Evolutionary conservation across 73 alveolate genomes (phyloP), one percentile per base, ranked within the genome.

Genomic region (Tetrahymena malaccensis): DNA sequence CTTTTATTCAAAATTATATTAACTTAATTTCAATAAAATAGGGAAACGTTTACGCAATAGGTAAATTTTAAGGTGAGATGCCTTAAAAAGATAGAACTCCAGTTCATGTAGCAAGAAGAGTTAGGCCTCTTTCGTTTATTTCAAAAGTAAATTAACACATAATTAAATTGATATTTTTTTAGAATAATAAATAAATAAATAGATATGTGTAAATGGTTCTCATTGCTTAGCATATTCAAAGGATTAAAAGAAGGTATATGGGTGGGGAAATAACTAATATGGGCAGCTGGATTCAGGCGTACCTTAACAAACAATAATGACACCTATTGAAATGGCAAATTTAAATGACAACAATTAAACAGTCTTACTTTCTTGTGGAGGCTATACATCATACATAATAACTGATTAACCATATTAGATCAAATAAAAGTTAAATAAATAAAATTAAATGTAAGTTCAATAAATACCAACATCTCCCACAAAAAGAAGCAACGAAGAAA

Each of bases 41-140:
- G 89, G 89, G 89, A 70, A 70, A 98, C 84, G 97, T 99, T 17
- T 99, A 96, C 94, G 94, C 99, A 4, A 95, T 98, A 97, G 99
- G 99, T 7, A 95, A 96, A 27, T 98, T 98, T 96, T 85, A 96
- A 43, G 96, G 97, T 94, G 99, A 99, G 6, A 97, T 98, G 97
- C 96, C 98, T 55, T 99, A 99, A 3, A 93, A 96, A 22, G 99
- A 99, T 5, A 97, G 97, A 95, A 98, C 95, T 85, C 37, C 38
- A 50, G 94, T 98, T 12, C 95, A 94, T 85, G 19, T 55, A 10
- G 95, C 95, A 27, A 55, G n/a, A 27, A 94, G 38, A 56, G 31
- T 85, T 25, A 94, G 22, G 31, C 55, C 94, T 35, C 43, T 40
- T 93, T 98, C 93, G 17, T 96, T 35, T 97, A 97, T 50, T 97